Evolutionary conservation across 2,329 filamentous ascomycete species (phyloP), one percentile per base, ranked within the genome.

Genomic region (Exophiala dermatitidis): DNA sequence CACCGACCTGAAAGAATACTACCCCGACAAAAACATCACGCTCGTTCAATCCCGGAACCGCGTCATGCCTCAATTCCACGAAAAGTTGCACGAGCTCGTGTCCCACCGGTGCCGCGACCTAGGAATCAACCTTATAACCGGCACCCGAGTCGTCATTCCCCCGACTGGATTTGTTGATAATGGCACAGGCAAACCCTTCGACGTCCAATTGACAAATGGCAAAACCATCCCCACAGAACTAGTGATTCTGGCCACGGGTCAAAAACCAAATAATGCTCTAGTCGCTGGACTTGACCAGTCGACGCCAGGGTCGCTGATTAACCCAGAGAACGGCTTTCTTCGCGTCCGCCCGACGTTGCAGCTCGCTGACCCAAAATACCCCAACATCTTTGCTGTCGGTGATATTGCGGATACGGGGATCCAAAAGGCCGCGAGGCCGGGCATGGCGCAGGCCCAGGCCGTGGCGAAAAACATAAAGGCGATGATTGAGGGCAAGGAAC

Each of bases 381-480:
- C 74, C 1, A 74, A 81, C 57, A 71, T 85, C 2, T 85, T 82
- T 59, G 78, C 77, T 0, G 76, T 80, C n/a, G 83, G 83, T 10
- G 82, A 85, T 58, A 78, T 86, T 2, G 77, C 80, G 1, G 77
- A 79, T 28, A 68, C 66, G 4, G 71, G 73, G 1, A 70, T 70
- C 0, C 66, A 69, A 34, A 75, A 75, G 3, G 83, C 82, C 62
- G 78, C 76, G 0, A 71, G 81, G 5, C 74, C 79, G 0, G 79
- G 77, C 0, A 71, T 71, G 42, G 69, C 71, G 5, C 82, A 85
- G 62, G 77, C 76, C 2, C 68, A 70, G 28, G 62, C 78, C 2
- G 79, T 75, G 0, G 74, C 74, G 1, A 72, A 75, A 40, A 85
- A 85, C 57, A 71, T 85, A 6, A 61, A 80, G 2, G 67, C 71